Base-by-base conservation (phyloP, 805 yeast genomes). In the Phaffomyces antillensis region DNA sequence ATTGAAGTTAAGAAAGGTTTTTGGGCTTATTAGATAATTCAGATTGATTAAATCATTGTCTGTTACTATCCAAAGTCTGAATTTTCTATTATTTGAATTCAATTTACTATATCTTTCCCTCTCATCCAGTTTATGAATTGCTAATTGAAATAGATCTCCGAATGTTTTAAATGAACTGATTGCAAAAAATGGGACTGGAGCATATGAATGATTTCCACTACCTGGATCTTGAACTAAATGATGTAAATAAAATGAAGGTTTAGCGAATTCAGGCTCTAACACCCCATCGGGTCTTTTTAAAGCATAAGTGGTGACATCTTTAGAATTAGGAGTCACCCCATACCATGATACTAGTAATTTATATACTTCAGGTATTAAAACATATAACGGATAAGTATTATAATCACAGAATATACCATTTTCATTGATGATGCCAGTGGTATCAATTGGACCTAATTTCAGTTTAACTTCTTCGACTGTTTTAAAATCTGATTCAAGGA, bases 271-370 rank as follows among this genome's bases (percentile, higher is more conserved):
- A 23, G 68, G 63, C 32, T 62, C 46, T 48, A 66, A 45, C 39
- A 20, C 10, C 6, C 64, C 46, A 32, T 55, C 44, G 34, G 56
- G 59, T 34, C 63, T 64, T 12, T 47, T 40, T 20, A 71, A 53
- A 10, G 68, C 50, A 16, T 50, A 54, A 4, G 80, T 67, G n/a
- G 52, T 48, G 1, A 73, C 59, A 0, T 73, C 67, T 7, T 49
- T 48, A 7, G 72, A 64, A 5, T 55, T 58, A 1, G 71, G 70
- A 2, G 61, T 55, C 20, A 75, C 41, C 0, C 84, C 85, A 58
- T 79, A 81, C 81, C 83, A 76, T 30, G 67, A 65, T 1, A 58
- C 60, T 10, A 83, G 58, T 46, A 66, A 55, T 3, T 66, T 54
- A 51, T 76, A 81, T 3, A 74, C 67, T 6, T 64, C 60, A 7